phyloP scores from a whole-genome alignment of 2,329 filamentous ascomycete species.

The Paraphaeosphaeria sporulosa region DNA sequence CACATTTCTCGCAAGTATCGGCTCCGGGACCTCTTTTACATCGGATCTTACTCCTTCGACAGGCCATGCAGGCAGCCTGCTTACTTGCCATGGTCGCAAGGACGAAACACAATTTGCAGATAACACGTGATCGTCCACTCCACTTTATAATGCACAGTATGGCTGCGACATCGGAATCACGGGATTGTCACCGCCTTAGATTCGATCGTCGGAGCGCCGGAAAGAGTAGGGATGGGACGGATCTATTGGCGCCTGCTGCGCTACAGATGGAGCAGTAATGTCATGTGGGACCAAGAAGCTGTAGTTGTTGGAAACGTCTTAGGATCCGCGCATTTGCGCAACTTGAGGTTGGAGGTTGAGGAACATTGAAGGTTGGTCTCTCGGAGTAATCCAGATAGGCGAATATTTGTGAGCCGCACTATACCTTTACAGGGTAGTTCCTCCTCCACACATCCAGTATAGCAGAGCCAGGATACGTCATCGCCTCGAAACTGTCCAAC shows the following conservation, averaged over 20 bases:
- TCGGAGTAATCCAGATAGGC: constrained; percentile 2
- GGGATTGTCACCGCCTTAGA: not conserved
- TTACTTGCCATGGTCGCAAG: constrained; percentile 29
- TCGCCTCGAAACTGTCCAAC: not conserved
- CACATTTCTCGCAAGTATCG: constrained; percentile 67
- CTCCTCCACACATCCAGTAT: not conserved
- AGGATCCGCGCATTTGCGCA: not conserved
- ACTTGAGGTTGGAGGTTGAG: not conserved
- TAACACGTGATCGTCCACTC: not conserved
- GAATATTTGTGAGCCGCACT: constrained; percentile 6
- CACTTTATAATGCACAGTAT: not conserved
- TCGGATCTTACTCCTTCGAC: constrained; percentile 72
- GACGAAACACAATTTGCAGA: not conserved
- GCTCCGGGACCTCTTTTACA: constrained; percentile 66
- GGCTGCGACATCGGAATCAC: not conserved
- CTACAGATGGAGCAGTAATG: not conserved
- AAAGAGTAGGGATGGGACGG: not conserved
- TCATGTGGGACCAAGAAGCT: not conserved
- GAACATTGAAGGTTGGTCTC: not conserved
- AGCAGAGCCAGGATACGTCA: not conserved
- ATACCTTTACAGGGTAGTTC: not conserved
- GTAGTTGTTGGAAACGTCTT: not conserved
- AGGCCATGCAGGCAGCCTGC: constrained; percentile 68
- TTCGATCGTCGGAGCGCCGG: not conserved
- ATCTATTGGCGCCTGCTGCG: not conserved